These are phyloP conservation scores for Aspergillus sparsus DNA, from an alignment of 495 filamentous ascomycete species.

Conservation along the genomic window DNA sequence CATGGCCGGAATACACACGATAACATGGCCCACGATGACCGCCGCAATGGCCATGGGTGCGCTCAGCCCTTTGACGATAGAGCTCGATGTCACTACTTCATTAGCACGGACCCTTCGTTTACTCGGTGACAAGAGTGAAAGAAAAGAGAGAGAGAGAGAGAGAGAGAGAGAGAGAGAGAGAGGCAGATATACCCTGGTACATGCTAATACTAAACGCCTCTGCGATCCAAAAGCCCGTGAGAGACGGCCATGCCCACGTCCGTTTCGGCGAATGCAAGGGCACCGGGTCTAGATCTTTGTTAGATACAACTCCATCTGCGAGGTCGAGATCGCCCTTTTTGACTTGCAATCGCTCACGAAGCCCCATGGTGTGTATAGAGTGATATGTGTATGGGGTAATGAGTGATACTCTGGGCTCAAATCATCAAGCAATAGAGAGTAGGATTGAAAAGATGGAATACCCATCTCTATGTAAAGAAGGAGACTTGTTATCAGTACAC, in stretches of 20 bases:
- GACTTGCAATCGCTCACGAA: constrained; percentile 20
- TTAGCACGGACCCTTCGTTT: neutral
- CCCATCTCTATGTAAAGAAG: no score
- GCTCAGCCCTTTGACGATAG: constrained; percentile 22
- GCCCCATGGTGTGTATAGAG: constrained; percentile 10
- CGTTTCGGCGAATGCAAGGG: constrained; percentile 21
- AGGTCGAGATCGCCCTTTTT: constrained; percentile 20
- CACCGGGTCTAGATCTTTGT: constrained; percentile 28
- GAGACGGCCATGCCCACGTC: constrained; percentile 31
- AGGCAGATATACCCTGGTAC: constrained; percentile 19
- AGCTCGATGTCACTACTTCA: constrained; percentile 17
- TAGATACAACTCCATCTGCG: constrained; percentile 19
- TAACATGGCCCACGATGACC: constrained; percentile 18
- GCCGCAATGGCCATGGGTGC: constrained; percentile 22
- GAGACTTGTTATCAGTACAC: neutral
- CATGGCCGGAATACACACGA: constrained; percentile 25
- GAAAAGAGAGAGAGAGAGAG: neutral
- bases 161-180: no score
- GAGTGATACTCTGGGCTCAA: no score
- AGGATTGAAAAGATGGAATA: no score
- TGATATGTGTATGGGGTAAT: no score
- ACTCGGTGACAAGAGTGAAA: neutral
- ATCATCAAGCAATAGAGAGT: no score
- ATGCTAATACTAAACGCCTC: constrained; percentile 31
- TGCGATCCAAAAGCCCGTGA: constrained; percentile 33